Conservation (phyloP, 2,329 filamentous ascomycete species). For the Phyllosticta capitalensis region DNA sequence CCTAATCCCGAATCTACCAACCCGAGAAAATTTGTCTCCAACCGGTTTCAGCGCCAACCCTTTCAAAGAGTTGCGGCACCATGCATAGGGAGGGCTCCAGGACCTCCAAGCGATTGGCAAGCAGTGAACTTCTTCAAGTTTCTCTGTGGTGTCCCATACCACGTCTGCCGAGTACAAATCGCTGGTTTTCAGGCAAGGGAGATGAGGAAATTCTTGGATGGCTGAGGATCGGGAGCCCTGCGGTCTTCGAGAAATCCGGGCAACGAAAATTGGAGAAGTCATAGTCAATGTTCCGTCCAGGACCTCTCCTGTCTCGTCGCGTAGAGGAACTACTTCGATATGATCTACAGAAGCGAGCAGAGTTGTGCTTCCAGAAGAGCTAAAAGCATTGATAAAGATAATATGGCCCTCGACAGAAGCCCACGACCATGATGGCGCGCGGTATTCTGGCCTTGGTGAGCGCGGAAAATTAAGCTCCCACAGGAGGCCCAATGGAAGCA, state of each 20-base stretch:
- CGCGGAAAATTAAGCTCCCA: background rate
- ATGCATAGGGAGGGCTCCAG: too few relatives aligned
- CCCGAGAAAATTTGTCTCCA: background rate
- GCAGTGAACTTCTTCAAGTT: background rate
- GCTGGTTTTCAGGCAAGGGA: too few relatives aligned
- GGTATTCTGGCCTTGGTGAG: background rate
- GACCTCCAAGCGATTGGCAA: too few relatives aligned
- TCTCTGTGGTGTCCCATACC: too few relatives aligned
- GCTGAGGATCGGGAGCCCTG: too few relatives aligned
- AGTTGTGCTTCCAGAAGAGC: too few relatives aligned
- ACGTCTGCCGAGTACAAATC: too few relatives aligned
- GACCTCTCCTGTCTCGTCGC: background rate
- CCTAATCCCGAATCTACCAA: background rate
- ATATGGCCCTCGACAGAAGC: background rate
- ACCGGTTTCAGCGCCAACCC: background rate
- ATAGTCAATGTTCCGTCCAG: background rate
- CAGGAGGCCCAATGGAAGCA: background rate
- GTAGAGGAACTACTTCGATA: background rate
- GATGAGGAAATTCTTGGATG: too few relatives aligned
- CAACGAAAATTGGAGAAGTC: background rate
- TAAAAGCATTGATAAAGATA: too few relatives aligned
- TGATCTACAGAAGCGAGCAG: too few relatives aligned
- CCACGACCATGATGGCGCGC: background rate
- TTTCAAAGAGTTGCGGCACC: too few relatives aligned
- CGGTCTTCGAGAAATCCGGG: too few relatives aligned